These are phyloP conservation scores for Alternaria longipes DNA, from an alignment of 2,329 filamentous ascomycete genomes.

Conservation along the genomic window DNA sequence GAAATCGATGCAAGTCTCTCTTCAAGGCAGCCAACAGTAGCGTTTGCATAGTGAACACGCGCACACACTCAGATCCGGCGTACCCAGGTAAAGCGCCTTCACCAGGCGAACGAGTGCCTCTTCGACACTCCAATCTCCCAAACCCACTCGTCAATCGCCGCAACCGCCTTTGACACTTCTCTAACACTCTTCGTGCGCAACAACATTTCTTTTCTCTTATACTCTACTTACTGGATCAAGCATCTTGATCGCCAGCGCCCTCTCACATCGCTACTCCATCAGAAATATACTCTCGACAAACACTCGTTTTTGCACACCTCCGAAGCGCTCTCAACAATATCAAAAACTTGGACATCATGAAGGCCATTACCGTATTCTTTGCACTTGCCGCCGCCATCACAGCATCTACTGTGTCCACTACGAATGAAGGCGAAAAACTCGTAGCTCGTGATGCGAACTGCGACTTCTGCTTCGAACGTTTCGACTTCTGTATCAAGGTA, in stretches of 20 bases:
- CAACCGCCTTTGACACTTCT: not conserved
- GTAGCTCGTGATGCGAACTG: slow-evolving; percentile 13
- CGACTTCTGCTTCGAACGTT: slow-evolving; percentile 10
- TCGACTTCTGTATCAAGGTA: slow-evolving; percentile 25
- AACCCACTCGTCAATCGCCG: not conserved
- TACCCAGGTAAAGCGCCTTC: not conserved
- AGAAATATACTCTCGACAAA: not conserved
- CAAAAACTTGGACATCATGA: not conserved
- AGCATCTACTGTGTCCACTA: not conserved
- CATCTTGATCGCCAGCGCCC: not conserved
- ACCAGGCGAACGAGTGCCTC: not conserved
- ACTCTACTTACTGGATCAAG: not conserved
- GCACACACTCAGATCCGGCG: not conserved
- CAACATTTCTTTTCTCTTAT: not conserved
- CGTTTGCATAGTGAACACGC: not conserved
- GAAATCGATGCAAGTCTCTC: not conserved
- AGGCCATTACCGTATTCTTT: not conserved
- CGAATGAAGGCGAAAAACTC: not conserved
- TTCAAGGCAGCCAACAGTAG: not conserved
- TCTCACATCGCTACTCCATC: not conserved
- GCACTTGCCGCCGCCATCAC: slow-evolving; percentile 1
- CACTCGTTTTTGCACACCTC: not conserved
- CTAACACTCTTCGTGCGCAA: not conserved
- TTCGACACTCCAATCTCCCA: not conserved
- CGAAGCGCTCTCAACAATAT: not conserved